phyloP scores from a whole-genome alignment of 1,139 yeast genomes.

The Scheffersomyces illinoinensis region DNA sequence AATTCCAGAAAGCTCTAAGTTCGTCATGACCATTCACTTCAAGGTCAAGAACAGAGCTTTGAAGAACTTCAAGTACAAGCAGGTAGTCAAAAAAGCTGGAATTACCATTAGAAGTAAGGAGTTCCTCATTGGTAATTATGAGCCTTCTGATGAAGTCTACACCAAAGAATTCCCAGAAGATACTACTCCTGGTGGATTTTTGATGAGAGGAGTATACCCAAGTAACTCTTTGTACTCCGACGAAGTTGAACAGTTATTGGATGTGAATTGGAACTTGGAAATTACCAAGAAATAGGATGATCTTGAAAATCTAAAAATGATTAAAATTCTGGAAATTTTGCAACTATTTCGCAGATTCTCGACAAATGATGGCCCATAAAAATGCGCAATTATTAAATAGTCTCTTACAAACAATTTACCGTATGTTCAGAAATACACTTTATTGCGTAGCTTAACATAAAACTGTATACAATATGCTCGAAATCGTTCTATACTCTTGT shows the following conservation, averaged over 20 bases:
- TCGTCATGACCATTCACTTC: slow-evolving; percentile 35
- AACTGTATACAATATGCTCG: no score
- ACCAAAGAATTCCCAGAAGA: slow-evolving; percentile 35
- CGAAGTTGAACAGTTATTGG: slow-evolving; percentile 29
- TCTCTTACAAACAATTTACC: background rate
- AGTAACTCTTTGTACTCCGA: slow-evolving; percentile 37
- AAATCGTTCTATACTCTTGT: no score
- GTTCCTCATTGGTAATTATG: slow-evolving; percentile 30
- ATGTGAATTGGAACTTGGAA: slow-evolving; percentile 37
- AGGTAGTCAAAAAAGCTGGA: slow-evolving; percentile 41
- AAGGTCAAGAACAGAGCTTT: slow-evolving; percentile 31
- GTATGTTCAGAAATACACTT: background rate
- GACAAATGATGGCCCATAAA: background rate
- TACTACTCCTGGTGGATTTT: slow-evolving; percentile 43
- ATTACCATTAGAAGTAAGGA: slow-evolving; percentile 35
- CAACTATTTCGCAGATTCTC: background rate
- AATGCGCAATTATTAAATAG: background rate
- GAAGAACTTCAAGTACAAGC: slow-evolving; percentile 36
- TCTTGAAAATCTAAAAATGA: background rate
- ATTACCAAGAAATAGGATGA: slow-evolving; percentile 25
- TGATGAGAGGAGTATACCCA: slow-evolving; percentile 38
- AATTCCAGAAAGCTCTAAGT: slow-evolving; percentile 44
- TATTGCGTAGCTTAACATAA: no score
- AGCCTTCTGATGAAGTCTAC: slow-evolving; percentile 32
- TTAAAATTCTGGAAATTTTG: background rate